These are phyloP conservation scores for Pythium aphanidermatum DNA, from an alignment of 352 stramenopile species.

Conservation along the genomic window DNA sequence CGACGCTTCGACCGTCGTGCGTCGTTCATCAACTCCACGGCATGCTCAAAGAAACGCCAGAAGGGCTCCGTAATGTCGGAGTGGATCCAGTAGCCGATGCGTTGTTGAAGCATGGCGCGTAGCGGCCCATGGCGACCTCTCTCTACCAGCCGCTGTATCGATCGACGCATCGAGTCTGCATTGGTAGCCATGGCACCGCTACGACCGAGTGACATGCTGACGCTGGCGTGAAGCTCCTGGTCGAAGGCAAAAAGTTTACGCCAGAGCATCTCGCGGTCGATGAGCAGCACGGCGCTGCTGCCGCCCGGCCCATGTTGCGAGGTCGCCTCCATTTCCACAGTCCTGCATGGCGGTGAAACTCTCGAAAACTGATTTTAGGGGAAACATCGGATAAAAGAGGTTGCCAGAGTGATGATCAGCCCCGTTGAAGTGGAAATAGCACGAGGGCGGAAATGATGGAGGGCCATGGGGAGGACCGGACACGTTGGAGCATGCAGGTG, in stretches of 20 bases:
- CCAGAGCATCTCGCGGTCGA: constrained; percentile 61
- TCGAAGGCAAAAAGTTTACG: constrained; percentile 67
- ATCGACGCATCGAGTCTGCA: constrained; percentile 13
- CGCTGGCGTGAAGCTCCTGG: constrained; percentile 5
- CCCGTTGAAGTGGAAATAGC: background rate
- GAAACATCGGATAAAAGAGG: background rate
- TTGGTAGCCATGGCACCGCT: constrained; percentile 1
- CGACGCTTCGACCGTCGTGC: constrained; percentile 13
- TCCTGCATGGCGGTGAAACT: no score
- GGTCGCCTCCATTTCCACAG: background rate
- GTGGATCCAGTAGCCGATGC: constrained; percentile 56
- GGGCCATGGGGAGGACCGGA: background rate
- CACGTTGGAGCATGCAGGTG: constrained; percentile 35
- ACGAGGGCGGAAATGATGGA: background rate
- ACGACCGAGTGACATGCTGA: background rate
- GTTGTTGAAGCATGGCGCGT: constrained; percentile 53
- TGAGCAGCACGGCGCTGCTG: constrained; percentile 31
- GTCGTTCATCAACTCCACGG: constrained; percentile 17
- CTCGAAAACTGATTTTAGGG: no score
- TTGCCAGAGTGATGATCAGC: no score
- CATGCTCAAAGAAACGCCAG: constrained; percentile 49
- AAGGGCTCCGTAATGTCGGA: constrained; percentile 56
- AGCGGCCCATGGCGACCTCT: constrained; percentile 31
- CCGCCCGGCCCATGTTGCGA: background rate
- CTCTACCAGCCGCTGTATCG: constrained; percentile 35